These are phyloP conservation scores for Lipomyces sp. DNA, from an alignment of 805 yeast species.

Conservation along the genomic window DNA sequence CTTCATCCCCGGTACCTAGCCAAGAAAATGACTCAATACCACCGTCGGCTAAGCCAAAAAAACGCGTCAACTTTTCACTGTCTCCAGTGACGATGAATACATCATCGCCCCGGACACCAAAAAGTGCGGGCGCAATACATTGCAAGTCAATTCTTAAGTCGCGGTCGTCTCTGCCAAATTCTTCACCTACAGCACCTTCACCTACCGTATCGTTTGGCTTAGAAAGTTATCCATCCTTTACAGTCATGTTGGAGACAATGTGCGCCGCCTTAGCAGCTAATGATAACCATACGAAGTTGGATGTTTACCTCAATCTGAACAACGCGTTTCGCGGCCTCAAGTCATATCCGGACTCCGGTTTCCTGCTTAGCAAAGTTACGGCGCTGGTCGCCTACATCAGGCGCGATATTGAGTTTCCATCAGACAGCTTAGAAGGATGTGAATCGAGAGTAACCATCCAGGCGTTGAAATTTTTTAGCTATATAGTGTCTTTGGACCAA, in stretches of 20 bases:
- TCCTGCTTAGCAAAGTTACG: constrained; percentile 10
- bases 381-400: constrained; percentile 21
- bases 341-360: constrained; percentile 23
- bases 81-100: constrained; percentile 13
- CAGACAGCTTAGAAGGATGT: constrained; percentile 25
- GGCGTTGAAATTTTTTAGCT: constrained; percentile 25
- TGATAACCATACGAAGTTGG: constrained; percentile 29
- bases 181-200: background rate
- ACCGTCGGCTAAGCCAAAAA: constrained; percentile 12
- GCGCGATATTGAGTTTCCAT: constrained; percentile 30
- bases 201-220: constrained; percentile 16
- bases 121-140: background rate
- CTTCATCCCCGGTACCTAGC: background rate
- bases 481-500: constrained; percentile 11
- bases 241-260: constrained; percentile 26
- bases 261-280: constrained; percentile 26
- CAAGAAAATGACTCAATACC: constrained; percentile 11
- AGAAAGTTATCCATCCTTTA: constrained; percentile 27
- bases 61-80: constrained; percentile 32
- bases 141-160: constrained; percentile 27
- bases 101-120: constrained; percentile 15
- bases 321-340: constrained; percentile 19
- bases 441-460: constrained; percentile 28
- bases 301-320: constrained; percentile 23
- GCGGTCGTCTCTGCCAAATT: constrained; percentile 5